Percentiles rank a stretch among this genome's conserved stretches.
phyloP scores from a whole-genome alignment of 2,329 filamentous ascomycete genomes.

The Aschersonia sp. region DNA sequence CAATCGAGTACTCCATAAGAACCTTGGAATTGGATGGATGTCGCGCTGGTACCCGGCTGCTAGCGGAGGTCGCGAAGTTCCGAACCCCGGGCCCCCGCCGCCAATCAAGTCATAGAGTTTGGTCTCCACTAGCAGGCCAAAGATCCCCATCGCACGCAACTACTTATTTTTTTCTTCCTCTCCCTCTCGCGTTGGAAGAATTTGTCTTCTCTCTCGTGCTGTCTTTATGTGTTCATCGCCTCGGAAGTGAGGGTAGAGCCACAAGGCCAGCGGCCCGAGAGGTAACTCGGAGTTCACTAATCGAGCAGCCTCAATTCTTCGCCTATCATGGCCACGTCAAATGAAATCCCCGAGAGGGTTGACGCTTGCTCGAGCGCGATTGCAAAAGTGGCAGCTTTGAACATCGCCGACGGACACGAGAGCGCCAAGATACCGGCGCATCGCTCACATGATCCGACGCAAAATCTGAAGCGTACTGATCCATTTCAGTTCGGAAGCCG shows the following conservation, averaged over 20 bases:
- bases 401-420: conserved; percentile 5
- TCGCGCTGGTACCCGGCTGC: neutral
- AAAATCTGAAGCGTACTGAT: conserved; percentile 75
- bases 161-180: neutral
- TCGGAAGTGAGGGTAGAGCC: neutral
- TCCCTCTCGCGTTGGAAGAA: neutral
- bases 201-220: neutral
- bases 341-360: conserved; percentile 8
- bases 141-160: too few relatives aligned
- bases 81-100: neutral
- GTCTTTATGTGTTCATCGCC: neutral
- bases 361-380: conserved; percentile 8
- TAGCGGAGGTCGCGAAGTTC: neutral
- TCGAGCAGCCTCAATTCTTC: neutral
- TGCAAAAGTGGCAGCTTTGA: conserved; percentile 12
- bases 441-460: conserved; percentile 54
- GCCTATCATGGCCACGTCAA: conserved; percentile 6
- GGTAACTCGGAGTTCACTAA: neutral
- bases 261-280: neutral
- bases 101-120: neutral
- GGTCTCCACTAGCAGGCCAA: neutral
- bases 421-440: conserved; percentile 32
- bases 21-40: neutral
- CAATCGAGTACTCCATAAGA: neutral
- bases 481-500: conserved; percentile 94